Conservation (phyloP, 805 yeast genomes). For the Wickerhamiella brachini region DNA sequence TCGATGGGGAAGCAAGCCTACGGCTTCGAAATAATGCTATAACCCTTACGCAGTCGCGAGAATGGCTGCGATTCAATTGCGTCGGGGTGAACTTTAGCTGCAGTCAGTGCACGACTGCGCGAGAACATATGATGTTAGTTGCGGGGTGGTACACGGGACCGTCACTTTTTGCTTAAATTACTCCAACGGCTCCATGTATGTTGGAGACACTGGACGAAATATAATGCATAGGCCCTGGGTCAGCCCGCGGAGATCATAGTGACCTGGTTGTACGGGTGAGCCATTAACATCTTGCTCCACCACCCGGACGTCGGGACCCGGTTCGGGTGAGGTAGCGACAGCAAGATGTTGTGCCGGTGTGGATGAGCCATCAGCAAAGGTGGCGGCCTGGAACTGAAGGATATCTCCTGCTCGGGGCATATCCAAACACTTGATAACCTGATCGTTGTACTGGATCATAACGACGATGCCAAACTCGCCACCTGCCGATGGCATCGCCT, state of each 20-base stretch:
- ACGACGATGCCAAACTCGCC: slow-evolving; percentile 21
- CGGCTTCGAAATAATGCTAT: too few species aligned
- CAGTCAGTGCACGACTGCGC: too few species aligned
- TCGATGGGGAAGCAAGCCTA: too few species aligned
- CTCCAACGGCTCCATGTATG: slow-evolving; percentile 23
- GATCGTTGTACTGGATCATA: slow-evolving; percentile 10
- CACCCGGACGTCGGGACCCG: slow-evolving; percentile 13
- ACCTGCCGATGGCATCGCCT: slow-evolving; percentile 18
- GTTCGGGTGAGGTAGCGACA: slow-evolving; percentile 14
- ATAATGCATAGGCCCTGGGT: slow-evolving; percentile 20
- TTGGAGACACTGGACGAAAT: slow-evolving; percentile 22
- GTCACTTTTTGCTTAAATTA: too few species aligned
- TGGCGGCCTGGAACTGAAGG: slow-evolving; percentile 22
- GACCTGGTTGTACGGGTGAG: slow-evolving; percentile 14
- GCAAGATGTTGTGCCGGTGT: slow-evolving; percentile 26
- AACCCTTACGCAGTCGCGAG: too few species aligned
- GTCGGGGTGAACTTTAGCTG: too few species aligned
- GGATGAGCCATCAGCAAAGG: slow-evolving; percentile 16
- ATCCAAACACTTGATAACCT: slow-evolving; percentile 7
- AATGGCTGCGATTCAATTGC: too few species aligned
- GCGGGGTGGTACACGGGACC: too few species aligned
- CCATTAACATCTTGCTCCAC: slow-evolving; percentile 10
- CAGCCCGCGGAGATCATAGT: slow-evolving; percentile 18
- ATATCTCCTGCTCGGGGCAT: slow-evolving; percentile 25
- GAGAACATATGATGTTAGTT: too few species aligned